Conservation (phyloP, 148 eudicot genomes). For the Silene latifolia region DNA sequence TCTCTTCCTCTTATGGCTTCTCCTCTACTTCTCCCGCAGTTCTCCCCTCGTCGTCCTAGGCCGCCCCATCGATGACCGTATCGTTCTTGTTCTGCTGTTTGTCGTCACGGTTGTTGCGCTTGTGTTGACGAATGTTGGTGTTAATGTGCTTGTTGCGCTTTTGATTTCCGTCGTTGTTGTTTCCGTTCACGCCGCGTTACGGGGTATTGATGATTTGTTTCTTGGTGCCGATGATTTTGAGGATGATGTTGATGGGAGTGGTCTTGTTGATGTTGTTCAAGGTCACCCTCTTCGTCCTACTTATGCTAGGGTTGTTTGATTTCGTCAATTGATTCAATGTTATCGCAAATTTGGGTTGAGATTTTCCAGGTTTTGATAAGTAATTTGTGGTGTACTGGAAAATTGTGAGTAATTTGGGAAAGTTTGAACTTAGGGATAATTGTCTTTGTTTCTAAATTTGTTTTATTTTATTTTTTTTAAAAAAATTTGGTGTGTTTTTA, state of each 20-base stretch:
- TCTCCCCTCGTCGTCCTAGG: slow-evolving; percentile 31
- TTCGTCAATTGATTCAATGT: neutral
- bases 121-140: slow-evolving; percentile 55
- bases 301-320: slow-evolving; percentile 30
- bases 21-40: slow-evolving; percentile 49
- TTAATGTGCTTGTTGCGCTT: slow-evolving; percentile 53
- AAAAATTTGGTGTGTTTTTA: neutral
- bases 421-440: neutral
- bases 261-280: slow-evolving; percentile 48
- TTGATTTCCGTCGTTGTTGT: slow-evolving; percentile 38
- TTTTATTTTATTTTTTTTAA: neutral
- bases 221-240: slow-evolving; percentile 44
- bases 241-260: slow-evolving; percentile 46
- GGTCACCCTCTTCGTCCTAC: slow-evolving; percentile 35
- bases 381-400: slow-evolving; percentile 1
- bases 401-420: slow-evolving; percentile 8
- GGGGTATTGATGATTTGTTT: slow-evolving; percentile 57
- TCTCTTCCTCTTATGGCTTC: slow-evolving; percentile 46
- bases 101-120: slow-evolving; percentile 51
- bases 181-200: slow-evolving; percentile 47
- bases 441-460: slow-evolving; percentile 10
- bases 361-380: neutral
- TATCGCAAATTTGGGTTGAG: neutral
- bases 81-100: slow-evolving; percentile 36
- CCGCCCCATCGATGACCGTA: slow-evolving; percentile 43